phyloP scores from a whole-genome alignment of 371 early-diverging fungal species.

The Rhizoclosmatium hyalinum region DNA sequence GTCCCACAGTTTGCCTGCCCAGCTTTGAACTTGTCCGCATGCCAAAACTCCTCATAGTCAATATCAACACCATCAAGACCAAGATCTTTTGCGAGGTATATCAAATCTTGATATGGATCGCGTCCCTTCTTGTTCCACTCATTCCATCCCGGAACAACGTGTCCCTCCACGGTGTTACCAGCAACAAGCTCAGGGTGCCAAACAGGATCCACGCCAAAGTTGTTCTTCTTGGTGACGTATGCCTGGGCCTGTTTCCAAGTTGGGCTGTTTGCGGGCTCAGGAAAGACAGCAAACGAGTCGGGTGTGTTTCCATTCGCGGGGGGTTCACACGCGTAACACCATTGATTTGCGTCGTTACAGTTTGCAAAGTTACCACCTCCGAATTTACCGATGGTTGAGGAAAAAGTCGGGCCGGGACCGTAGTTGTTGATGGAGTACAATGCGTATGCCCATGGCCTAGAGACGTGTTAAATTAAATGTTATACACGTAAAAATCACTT shows the following conservation, averaged over 20 bases:
- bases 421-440: constrained; percentile 13
- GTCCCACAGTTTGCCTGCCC: background rate
- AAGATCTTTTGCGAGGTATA: constrained; percentile 13
- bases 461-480: background rate
- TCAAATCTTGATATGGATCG: constrained; percentile 19
- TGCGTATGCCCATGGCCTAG: background rate
- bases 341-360: constrained; percentile 20
- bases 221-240: background rate
- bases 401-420: background rate
- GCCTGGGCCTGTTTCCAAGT: constrained; percentile 15
- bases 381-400: constrained; percentile 11
- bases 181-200: constrained; percentile 20
- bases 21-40: constrained; percentile 1
- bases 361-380: constrained; percentile 6
- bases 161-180: background rate
- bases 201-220: background rate
- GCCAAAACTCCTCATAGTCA: constrained; percentile 15
- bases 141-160: constrained; percentile 9
- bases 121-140: background rate
- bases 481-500: background rate
- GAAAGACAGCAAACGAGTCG: constrained; percentile 12
- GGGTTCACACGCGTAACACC: constrained; percentile 23
- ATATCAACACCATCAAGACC: constrained; percentile 20
- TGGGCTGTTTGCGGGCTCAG: constrained; percentile 6
- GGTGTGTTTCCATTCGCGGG: constrained; percentile 6